These are phyloP conservation scores for Babesia bigemina DNA, from an alignment of 169 alveolate species.

Conservation along the genomic window DNA sequence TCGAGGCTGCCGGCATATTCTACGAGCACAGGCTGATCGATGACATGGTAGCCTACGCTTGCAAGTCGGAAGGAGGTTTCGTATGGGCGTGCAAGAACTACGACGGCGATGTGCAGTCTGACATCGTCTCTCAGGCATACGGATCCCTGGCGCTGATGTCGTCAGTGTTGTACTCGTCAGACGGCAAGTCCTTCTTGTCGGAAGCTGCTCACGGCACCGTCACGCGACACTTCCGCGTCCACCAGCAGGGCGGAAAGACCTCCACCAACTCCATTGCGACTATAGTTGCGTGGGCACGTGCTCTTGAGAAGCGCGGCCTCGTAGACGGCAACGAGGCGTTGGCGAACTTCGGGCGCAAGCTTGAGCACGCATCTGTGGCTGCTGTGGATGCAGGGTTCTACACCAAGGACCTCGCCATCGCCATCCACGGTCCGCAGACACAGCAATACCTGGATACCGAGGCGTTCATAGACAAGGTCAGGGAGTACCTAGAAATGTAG, in stretches of 20 bases:
- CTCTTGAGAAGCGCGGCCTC: conserved; percentile 85
- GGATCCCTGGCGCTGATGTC: conserved; percentile 96
- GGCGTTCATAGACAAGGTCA: conserved; percentile 65
- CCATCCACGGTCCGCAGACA: conserved; percentile 48
- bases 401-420: conserved; percentile 93
- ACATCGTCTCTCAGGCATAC: conserved; percentile 92
- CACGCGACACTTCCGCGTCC: conserved; percentile 90
- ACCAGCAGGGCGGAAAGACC: conserved; percentile 88
- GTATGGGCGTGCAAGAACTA: conserved; percentile 98
- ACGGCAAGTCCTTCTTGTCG: conserved; percentile 88
- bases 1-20: conserved; percentile 84
- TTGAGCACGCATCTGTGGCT: conserved; percentile 87
- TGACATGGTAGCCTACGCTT: conserved; percentile 95
- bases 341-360: conserved; percentile 80
- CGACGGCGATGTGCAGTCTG: conserved; percentile 96
- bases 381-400: conserved; percentile 89
- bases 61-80: conserved; percentile 93
- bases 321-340: conserved; percentile 86
- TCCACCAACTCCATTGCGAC: conserved; percentile 95
- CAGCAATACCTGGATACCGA: conserved; percentile 58
- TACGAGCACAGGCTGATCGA: conserved; percentile 95
- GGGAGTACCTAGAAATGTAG: conserved; percentile 34
- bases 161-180: conserved; percentile 91
- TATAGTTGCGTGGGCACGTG: conserved; percentile 95
- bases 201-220: conserved; percentile 98